Base-by-base conservation (phyloP, 2,329 filamentous ascomycete genomes). In the Chrysosphaeria jannelii region DNA sequence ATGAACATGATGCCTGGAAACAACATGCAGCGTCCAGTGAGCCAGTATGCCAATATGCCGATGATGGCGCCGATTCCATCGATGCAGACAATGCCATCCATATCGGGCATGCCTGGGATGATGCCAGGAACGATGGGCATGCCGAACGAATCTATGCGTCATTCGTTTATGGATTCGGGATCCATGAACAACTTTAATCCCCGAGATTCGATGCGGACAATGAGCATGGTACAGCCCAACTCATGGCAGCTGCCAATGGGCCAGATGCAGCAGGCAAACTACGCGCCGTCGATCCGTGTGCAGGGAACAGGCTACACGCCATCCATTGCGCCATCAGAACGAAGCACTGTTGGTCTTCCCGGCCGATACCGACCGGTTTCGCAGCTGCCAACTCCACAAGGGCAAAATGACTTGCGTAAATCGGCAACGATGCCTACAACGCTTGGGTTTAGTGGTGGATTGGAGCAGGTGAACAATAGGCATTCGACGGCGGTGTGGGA, bases 261-360 rank as follows among this genome's bases (percentile, higher is more conserved):
- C 10, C n/a, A n/a, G n/a, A n/a, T n/a, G n/a, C 16, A 18, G 16
- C 16, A 18, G 16, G 12, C 40, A 10, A 43, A 45, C 5, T 57
- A 51, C 33, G 43, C 53, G 10, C 53, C 54, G 4, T 59, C 56
- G 8, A 49, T 58, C 23, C 44, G 42, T 26, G 34, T 42, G 25
- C 50, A 45, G 42, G 57, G 48, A 22, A 43, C 44, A 18, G 64
- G 61, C 6, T 93, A 93, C 43, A 59, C 78, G 1, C 65, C 78
- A 1, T 93, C 81, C 1, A 89, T 97, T 33, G 81, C 85, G 3
- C 85, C 85, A 1, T 90, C 76, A 5, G 85, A 93, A 47, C 69
- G 85, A 29, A 93, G 79, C 51, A 93, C 88, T 40, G 51, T 91
- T 29, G 85, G 85, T 10, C 56, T 89, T 24, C 78, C 85, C 6